Base-by-base conservation (phyloP, 2,329 filamentous ascomycete species). In the Claviceps arundinis region DNA sequence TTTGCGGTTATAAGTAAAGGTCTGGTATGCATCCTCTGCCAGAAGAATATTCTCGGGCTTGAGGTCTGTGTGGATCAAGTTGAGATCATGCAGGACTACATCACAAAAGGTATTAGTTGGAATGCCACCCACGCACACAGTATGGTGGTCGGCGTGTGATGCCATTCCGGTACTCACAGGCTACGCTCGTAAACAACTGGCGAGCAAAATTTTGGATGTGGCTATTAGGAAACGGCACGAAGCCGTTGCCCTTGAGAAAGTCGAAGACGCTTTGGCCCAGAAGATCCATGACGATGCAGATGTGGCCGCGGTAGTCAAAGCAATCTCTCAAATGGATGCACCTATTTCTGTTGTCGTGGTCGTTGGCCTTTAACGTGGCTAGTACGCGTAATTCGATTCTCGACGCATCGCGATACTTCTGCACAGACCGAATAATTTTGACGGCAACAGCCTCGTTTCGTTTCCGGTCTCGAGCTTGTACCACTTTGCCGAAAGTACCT, bases 231-330 rank as follows among this genome's bases (percentile, higher is more conserved):
- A 98, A 98, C 0, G 93, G 93, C 17, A 95, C 89, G 64, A 98
- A 98, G 57, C 81, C 80, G 64, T 97, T 97, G 62, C 85, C 84
- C 72, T 98, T 98, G 47, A 98, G 76, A 61, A 98, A 98, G 70
- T 98, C 93, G 65, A 98, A 98, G 50, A 98, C 91, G 61, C 91
- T 97, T 64, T 96, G 91, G 47, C 91, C 91, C 37, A 97, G 79
- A 3, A 84, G 69, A 57, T 84, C 80, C 80, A 82, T 84, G 51
- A 84, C 81, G 54, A 84, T 84, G 75, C 93, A 98, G 59, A 98
- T 97, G 65, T 98, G 93, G 53, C 94, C 93, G 47, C 90, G 81
- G 71, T 88, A 98, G 69, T 98, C 93, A 70, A 98, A 98, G 68
- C 89, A 96, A 62, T 98, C 93, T 42, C 90, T 82, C 42, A 98